phyloP scores from a whole-genome alignment of 164 flowering plant genomes.

The Brasenia schreberi region DNA sequence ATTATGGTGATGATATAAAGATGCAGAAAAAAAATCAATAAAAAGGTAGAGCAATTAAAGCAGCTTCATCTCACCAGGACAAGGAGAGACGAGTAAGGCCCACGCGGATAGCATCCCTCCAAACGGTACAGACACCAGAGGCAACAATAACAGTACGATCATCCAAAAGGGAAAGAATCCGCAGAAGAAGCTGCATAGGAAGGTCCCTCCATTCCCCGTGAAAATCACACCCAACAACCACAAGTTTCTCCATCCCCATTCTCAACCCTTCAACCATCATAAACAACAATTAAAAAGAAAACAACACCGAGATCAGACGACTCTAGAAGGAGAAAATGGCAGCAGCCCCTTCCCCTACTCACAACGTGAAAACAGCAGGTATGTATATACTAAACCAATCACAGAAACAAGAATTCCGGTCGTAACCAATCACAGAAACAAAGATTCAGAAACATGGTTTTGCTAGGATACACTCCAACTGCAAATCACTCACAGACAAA shows the following conservation, averaged over 20 bases:
- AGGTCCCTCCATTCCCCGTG: conserved; percentile 85
- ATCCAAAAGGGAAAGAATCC: conserved; percentile 74
- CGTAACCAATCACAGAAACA: too few relatives aligned
- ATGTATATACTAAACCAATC: not conserved
- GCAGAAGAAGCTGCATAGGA: conserved; percentile 84
- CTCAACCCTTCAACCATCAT: conserved; percentile 46
- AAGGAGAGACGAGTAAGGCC: conserved; percentile 76
- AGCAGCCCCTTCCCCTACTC: not conserved
- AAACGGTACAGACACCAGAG: conserved; percentile 87
- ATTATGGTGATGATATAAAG: too few relatives aligned
- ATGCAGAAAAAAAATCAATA: not conserved
- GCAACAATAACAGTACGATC: conserved; percentile 64
- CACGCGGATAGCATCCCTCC: conserved; percentile 80
- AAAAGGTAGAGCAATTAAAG: not conserved
- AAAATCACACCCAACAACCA: conserved; percentile 27
- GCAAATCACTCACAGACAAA: not conserved
- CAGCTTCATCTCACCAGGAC: conserved; percentile 46
- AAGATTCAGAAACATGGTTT: not conserved
- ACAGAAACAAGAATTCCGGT: not conserved
- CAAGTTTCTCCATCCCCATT: conserved; percentile 47
- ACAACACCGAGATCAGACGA: not conserved
- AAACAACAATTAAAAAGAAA: not conserved
- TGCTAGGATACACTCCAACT: not conserved
- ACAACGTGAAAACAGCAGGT: not conserved
- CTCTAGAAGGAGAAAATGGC: not conserved